A percentile compares a stretch with the other conserved stretches of the same genome.
Conservation (phyloP, 2,329 filamentous ascomycete genomes). For the Neopestalotiopsis clavispora region DNA sequence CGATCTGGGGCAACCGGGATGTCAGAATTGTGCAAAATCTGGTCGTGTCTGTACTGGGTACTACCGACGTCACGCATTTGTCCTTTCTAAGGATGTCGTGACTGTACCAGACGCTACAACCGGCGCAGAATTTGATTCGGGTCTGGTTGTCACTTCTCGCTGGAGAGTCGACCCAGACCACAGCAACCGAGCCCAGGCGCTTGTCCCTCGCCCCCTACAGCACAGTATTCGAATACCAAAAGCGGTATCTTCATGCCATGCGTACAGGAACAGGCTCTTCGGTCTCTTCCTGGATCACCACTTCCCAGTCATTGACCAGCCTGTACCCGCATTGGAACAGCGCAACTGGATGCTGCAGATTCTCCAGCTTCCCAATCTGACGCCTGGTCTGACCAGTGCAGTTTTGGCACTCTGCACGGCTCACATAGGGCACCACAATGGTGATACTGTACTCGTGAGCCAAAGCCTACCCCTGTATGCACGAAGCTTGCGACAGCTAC, state of each 20-base stretch:
- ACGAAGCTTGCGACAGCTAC: slow-evolving; percentile 8
- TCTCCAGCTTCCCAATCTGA: slow-evolving; percentile 14
- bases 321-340: neutral
- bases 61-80: slow-evolving; percentile 22
- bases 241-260: neutral
- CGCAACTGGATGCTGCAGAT: slow-evolving; percentile 16
- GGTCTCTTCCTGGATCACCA: neutral
- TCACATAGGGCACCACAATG: slow-evolving; percentile 10
- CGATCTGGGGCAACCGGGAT: slow-evolving; percentile 24
- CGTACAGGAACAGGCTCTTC: neutral
- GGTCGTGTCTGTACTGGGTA: slow-evolving; percentile 30
- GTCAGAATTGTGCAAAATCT: slow-evolving; percentile 27
- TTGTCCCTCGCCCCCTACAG: neutral
- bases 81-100: slow-evolving; percentile 19
- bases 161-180: slow-evolving; percentile 18
- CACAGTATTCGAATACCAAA: neutral
- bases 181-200: neutral
- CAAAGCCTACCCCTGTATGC: slow-evolving; percentile 19
- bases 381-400: slow-evolving; percentile 15
- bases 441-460: slow-evolving; percentile 4
- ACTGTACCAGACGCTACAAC: neutral
- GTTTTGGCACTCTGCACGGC: slow-evolving; percentile 18
- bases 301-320: neutral
- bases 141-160: slow-evolving; percentile 16
- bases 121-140: neutral